phyloP scores from a whole-genome alignment of 805 yeast species.

The Sugiyamaella qingdaonensis region DNA sequence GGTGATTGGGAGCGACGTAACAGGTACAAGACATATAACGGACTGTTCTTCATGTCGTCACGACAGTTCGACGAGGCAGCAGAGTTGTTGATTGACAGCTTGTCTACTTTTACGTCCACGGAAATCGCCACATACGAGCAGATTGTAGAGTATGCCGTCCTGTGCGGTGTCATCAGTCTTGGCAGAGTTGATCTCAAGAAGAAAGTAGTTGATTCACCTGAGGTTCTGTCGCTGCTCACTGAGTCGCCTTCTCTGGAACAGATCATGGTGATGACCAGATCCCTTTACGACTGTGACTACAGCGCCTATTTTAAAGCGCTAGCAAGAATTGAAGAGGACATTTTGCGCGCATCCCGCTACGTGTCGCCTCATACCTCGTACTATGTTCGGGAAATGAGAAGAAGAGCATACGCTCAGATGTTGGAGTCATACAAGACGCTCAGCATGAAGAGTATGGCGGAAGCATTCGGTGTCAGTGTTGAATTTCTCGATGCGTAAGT shows the following conservation, averaged over 20 bases:
- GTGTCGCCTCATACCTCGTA: constrained; percentile 74
- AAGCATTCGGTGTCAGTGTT: constrained; percentile 82
- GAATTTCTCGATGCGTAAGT: constrained; percentile 64
- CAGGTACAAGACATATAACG: constrained; percentile 85
- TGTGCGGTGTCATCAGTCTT: constrained; percentile 80
- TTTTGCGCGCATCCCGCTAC: constrained; percentile 61
- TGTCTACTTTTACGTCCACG: constrained; percentile 92
- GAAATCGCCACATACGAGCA: constrained; percentile 87
- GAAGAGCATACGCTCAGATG: constrained; percentile 90
- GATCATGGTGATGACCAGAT: constrained; percentile 73
- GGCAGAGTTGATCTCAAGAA: constrained; percentile 79
- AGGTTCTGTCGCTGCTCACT: constrained; percentile 74
- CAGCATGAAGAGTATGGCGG: constrained; percentile 89
- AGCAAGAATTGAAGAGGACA: constrained; percentile 69
- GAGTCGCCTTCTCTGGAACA: constrained; percentile 71
- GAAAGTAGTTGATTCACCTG: constrained; percentile 90
- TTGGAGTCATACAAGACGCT: constrained; percentile 91
- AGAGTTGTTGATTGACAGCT: constrained; percentile 75
- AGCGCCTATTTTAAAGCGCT: constrained; percentile 70
- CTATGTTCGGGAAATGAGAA: constrained; percentile 87
- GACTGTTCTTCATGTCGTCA: constrained; percentile 76
- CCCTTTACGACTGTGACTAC: constrained; percentile 87
- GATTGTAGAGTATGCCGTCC: constrained; percentile 81
- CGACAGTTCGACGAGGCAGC: constrained; percentile 87
- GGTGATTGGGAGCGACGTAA: constrained; percentile 99